These are phyloP conservation scores for Candida wancherniae DNA, from an alignment of 805 yeast species.

Conservation along the genomic window DNA sequence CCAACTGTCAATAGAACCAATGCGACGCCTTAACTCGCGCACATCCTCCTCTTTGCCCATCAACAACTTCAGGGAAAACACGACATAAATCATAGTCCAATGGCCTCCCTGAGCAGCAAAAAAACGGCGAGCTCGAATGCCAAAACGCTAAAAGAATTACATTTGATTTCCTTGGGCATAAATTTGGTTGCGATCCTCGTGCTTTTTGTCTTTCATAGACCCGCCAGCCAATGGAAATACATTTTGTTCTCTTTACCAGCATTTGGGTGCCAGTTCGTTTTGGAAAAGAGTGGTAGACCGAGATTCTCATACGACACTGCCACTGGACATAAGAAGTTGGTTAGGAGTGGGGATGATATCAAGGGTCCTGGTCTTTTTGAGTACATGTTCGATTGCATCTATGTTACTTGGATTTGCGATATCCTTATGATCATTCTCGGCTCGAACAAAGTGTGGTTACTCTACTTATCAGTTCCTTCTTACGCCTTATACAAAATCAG, in stretches of 20 bases:
- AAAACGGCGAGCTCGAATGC: constrained; percentile 44
- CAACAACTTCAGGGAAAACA: no score
- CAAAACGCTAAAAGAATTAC: constrained; percentile 36
- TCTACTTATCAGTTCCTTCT: constrained; percentile 48
- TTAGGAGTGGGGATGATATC: constrained; percentile 57
- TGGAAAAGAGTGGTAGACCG: constrained; percentile 64
- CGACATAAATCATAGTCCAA: no score
- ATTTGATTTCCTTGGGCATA: constrained; percentile 23
- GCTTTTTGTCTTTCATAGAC: constrained; percentile 12
- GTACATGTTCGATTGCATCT: constrained; percentile 65
- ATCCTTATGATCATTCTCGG: constrained; percentile 52
- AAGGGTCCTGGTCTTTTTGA: constrained; percentile 62
- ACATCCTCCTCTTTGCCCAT: no score
- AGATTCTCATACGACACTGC: constrained; percentile 33
- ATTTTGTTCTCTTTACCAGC: constrained; percentile 34
- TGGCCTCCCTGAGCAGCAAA: constrained; percentile 58
- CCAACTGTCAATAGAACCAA: no score
- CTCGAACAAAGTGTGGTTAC: constrained; percentile 54
- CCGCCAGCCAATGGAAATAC: constrained; percentile 18
- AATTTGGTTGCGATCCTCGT: constrained; percentile 12
- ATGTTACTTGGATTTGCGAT: constrained; percentile 57
- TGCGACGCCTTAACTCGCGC: no score
- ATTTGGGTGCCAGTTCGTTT: constrained; percentile 42
- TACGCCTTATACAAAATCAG: constrained; percentile 46
- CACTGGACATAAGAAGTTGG: constrained; percentile 34